Conservation (phyloP, 495 filamentous ascomycete genomes). For the Pyrenula aspistea region DNA sequence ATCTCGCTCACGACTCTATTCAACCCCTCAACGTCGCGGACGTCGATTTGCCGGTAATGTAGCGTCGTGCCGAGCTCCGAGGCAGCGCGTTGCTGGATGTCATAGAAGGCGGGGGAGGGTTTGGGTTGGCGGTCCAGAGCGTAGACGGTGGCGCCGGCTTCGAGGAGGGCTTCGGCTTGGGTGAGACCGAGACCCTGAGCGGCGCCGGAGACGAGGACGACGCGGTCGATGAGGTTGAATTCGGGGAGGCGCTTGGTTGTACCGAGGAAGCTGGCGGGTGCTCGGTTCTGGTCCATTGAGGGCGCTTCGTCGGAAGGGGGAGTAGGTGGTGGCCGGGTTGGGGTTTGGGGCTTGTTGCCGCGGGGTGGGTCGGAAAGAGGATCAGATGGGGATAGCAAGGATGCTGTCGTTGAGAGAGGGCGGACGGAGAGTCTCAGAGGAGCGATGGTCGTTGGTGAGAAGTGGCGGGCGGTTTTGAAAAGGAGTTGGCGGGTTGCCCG, state of each 20-base stretch:
- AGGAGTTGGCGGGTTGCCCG: background rate
- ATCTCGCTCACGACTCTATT: constrained; percentile 58
- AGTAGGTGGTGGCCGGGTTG: background rate
- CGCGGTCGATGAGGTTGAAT: constrained; percentile 66
- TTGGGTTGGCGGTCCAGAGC: constrained; percentile 25
- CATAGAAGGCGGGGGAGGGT: constrained; percentile 45
- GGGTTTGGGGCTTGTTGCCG: background rate
- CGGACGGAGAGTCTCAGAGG: background rate
- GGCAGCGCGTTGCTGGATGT: constrained; percentile 50
- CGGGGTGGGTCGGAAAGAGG: background rate
- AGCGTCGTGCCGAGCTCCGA: constrained; percentile 57
- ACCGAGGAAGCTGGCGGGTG: constrained; percentile 17
- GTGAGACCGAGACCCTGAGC: constrained; percentile 69
- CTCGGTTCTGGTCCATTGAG: background rate
- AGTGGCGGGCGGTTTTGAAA: background rate
- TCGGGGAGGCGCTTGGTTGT: constrained; percentile 49
- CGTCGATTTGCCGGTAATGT: constrained; percentile 72
- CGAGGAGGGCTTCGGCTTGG: constrained; percentile 68
- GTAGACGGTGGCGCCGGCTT: constrained; percentile 58
- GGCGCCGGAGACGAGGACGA: constrained; percentile 67
- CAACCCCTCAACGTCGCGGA: constrained; percentile 60
- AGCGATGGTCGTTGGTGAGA: background rate
- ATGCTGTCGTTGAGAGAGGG: background rate
- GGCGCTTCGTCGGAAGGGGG: background rate
- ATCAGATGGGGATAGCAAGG: background rate